phyloP scores from a whole-genome alignment of 2,329 filamentous ascomycete genomes.

The Diaporthe caulivora region DNA sequence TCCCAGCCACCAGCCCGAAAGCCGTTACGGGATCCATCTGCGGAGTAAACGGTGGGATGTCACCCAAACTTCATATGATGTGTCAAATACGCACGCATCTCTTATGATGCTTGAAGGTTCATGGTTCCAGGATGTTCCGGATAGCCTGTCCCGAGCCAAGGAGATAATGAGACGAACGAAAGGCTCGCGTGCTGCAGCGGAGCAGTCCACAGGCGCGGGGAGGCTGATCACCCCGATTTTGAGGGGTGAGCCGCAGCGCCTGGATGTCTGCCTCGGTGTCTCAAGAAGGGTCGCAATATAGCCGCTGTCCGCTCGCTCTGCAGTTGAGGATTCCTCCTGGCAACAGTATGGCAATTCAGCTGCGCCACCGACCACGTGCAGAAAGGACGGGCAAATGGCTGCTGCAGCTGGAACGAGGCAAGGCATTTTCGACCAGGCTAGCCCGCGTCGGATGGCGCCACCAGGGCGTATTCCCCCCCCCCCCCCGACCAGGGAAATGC shows the following conservation, averaged over 20 bases:
- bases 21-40: slow-evolving; percentile 10
- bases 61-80: slow-evolving; percentile 5
- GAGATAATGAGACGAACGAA: background rate
- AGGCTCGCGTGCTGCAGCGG: background rate
- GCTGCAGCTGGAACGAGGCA: slow-evolving; percentile 9
- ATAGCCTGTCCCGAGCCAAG: background rate
- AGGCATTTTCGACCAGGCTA: background rate
- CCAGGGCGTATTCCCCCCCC: slow-evolving; percentile 9
- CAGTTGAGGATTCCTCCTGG: slow-evolving; percentile 14
- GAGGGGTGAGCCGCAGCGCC: slow-evolving; percentile 2
- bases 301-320: slow-evolving; percentile 12
- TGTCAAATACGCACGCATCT: slow-evolving; percentile 13
- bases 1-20: slow-evolving; percentile 15
- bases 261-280: slow-evolving; percentile 4
- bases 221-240: background rate
- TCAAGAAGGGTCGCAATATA: slow-evolving; percentile 8
- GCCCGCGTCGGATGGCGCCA: slow-evolving; percentile 8
- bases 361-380: slow-evolving; percentile 21
- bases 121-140: slow-evolving; percentile 15
- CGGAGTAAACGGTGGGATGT: background rate
- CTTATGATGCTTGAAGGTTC: slow-evolving; percentile 4
- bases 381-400: slow-evolving; percentile 12
- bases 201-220: slow-evolving; percentile 9
- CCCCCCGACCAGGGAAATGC: background rate
- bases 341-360: background rate